Percentiles rank a stretch among this genome's conserved stretches.
These are phyloP conservation scores for Diutina neorugosa DNA, from an alignment of 1,139 yeast species.

Conservation along the genomic window DNA sequence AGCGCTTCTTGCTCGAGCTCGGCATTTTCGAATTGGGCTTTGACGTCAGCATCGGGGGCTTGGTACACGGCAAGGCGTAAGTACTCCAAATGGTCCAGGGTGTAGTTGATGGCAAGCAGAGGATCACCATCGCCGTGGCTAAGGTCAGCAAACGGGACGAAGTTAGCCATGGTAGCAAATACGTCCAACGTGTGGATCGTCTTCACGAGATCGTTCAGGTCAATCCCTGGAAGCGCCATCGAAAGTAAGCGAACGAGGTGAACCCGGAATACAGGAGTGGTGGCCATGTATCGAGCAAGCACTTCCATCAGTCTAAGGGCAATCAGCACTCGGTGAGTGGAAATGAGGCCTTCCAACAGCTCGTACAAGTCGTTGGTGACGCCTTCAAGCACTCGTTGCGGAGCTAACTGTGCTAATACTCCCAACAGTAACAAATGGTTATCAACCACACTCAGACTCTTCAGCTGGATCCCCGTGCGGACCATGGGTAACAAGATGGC, in stretches of 20 bases:
- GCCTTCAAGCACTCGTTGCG: conserved; percentile 50
- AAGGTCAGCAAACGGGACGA: conserved; percentile 57
- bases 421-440: conserved; percentile 52
- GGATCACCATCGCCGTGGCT: conserved; percentile 34
- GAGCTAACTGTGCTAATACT: conserved; percentile 50
- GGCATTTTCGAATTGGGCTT: background rate
- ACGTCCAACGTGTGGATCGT: conserved; percentile 61
- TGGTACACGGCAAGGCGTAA: conserved; percentile 26
- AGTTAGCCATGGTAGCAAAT: conserved; percentile 59
- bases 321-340: conserved; percentile 70
- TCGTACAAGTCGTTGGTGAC: conserved; percentile 71
- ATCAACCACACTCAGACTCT: conserved; percentile 44
- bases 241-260: conserved; percentile 68
- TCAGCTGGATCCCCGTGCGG: conserved; percentile 70
- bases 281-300: conserved; percentile 56
- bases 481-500: conserved; percentile 46
- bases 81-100: conserved; percentile 47
- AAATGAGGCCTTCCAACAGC: conserved; percentile 68
- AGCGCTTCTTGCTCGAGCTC: background rate
- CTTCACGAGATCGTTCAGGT: conserved; percentile 73
- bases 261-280: conserved; percentile 54
- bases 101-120: conserved; percentile 58
- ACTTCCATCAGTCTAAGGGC: conserved; percentile 61
- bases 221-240: conserved; percentile 70
- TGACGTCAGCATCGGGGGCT: background rate